Conservation (phyloP, 805 yeast species). For the Candida multigemmis region DNA sequence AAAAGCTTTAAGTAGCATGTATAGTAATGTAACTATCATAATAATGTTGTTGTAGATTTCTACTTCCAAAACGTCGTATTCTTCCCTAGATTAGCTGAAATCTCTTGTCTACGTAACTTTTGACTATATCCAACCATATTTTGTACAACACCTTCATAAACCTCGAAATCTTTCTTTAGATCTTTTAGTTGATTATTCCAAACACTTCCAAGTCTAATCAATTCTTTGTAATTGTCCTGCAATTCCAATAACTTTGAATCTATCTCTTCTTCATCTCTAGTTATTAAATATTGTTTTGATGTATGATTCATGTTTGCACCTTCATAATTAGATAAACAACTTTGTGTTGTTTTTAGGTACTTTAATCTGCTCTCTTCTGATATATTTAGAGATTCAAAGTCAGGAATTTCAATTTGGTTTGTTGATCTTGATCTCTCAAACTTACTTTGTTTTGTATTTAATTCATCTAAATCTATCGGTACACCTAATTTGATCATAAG, state of each 20-base stretch:
- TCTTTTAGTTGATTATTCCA: constrained; percentile 47
- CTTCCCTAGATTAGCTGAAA: constrained; percentile 22
- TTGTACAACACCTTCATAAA: constrained; percentile 83
- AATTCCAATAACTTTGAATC: constrained; percentile 16
- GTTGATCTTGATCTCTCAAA: constrained; percentile 12
- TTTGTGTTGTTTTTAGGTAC: constrained; percentile 15
- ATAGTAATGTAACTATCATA: background rate
- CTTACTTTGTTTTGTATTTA: constrained; percentile 3
- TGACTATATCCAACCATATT: constrained; percentile 89
- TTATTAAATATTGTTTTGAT: constrained; percentile 14
- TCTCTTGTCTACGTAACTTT: constrained; percentile 49
- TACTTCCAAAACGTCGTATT: too few relatives aligned
- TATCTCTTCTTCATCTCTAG: constrained; percentile 13
- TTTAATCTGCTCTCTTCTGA: constrained; percentile 15
- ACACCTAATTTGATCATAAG: constrained; percentile 59
- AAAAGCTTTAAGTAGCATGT: background rate
- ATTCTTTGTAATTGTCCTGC: constrained; percentile 13
- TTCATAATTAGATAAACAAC: constrained; percentile 20
- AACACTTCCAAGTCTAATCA: constrained; percentile 22
- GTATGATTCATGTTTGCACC: constrained; percentile 25
- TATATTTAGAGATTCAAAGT: constrained; percentile 21
- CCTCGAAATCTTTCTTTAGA: constrained; percentile 54
- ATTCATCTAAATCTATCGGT: constrained; percentile 63
- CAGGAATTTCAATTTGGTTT: constrained; percentile 26
- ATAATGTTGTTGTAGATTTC: too few relatives aligned